Base-by-base conservation (phyloP, 345 rosid species). In the Ricinus communis region DNA sequence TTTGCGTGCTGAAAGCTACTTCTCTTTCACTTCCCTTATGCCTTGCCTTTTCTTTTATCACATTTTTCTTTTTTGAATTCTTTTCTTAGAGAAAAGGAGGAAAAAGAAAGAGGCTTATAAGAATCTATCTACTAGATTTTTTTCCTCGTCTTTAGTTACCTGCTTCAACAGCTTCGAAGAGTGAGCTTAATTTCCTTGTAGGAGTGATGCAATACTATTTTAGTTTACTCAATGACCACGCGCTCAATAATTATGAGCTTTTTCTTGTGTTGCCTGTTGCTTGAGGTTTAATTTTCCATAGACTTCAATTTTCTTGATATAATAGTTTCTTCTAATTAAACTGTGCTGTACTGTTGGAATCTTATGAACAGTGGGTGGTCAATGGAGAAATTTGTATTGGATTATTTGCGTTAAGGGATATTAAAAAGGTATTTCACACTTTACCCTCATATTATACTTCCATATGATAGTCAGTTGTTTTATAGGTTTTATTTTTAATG, bases 301-400 rank as follows among this genome's bases (percentile, higher is more conserved):
- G 62, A 33, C 5, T 46, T 60, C 21, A 15, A 50, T 57, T 8
- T 66, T 25, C 8, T 25, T 13, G 25, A 15, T 43, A 22, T 54
- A 38, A 61, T 19, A 40, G 22, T 41, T 24, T 46, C 51, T 25
- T 64, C 11, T 28, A 27, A 46, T 71, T 65, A 46, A 58, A 61
- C 41, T 74, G 51, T 72, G 54, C 50, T 25, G 43, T 13, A 69
- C 66, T 61, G 47, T 73, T 73, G 21, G 70, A 57, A 52, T 72
- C n/a, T 71, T 54, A 21, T 70, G 77, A 59, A 75, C 96, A 94
- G 99, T 95, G 99, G 99, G 88, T 95, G 89, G 98, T 95, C 75
- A 92, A 95, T 79, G 99, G 99, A 76, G 99, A 95, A 85, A 92
- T 95, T 75, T 95, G 98, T 64, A 90, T 95, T 55, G 99, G 99